Percentiles rank a stretch among this genome's conserved stretches.
phyloP scores from a whole-genome alignment of 2,329 filamentous ascomycete species.

The Aotearoamyces nothofagi region DNA sequence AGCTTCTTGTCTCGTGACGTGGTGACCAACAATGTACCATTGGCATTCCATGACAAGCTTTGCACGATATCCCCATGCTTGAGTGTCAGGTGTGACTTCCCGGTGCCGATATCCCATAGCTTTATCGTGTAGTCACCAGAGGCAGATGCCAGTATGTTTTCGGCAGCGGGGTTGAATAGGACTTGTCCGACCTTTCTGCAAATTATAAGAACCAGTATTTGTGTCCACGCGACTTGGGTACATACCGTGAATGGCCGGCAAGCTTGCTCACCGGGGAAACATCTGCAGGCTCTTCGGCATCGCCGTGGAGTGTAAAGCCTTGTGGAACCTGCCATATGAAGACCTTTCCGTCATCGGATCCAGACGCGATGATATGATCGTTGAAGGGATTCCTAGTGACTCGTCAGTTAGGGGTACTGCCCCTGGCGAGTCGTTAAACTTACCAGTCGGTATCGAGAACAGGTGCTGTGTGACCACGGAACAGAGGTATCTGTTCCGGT shows the following conservation, averaged over 20 bases:
- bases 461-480: constrained; percentile 87
- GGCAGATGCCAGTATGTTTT: constrained; percentile 87
- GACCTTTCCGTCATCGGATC: constrained; percentile 92
- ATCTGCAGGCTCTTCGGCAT: constrained; percentile 71
- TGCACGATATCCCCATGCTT: constrained; percentile 89
- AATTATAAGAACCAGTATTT: constrained; percentile 12
- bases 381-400: constrained; percentile 81
- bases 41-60: constrained; percentile 88
- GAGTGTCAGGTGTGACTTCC: constrained; percentile 57
- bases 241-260: constrained; percentile 71
- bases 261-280: constrained; percentile 71
- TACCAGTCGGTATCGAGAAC: constrained; percentile 97
- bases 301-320: constrained; percentile 69
- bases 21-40: constrained; percentile 73
- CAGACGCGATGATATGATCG: constrained; percentile 81
- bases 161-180: constrained; percentile 90
- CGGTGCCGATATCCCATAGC: constrained; percentile 83
- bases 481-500: constrained; percentile 85
- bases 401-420: too few species aligned
- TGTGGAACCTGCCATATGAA: constrained; percentile 93
- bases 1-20: constrained; percentile 98
- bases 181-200: constrained; percentile 91
- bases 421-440: too few species aligned
- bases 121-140: constrained; percentile 93
- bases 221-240: background rate